Evolutionary conservation across 805 yeast species (phyloP), one percentile per base, ranked within the genome.

Genomic region (Nadsonia fulvescens): DNA sequence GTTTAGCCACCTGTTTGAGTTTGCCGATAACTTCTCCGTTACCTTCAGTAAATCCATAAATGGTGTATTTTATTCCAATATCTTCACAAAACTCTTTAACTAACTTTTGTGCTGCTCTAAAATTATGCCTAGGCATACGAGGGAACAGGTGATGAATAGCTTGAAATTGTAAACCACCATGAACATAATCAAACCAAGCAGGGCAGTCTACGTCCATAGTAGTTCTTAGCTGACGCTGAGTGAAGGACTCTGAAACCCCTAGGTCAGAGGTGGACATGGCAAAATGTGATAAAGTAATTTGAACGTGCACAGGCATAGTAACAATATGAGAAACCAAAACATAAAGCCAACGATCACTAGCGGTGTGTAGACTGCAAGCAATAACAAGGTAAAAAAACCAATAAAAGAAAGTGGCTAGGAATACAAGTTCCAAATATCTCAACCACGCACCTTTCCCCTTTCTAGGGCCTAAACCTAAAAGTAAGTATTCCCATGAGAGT

Each of bases 181-280:
- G 94, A 42, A 81, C 58, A 40, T 68, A 82, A 46, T 81, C 94
- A 25, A 81, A 58, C 93, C 93, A 81, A 34, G 66, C 72, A 3
- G 94, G 93, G 53, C 94, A 81, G 39, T 75, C 86, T 17, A 81
- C 93, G 45, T 81, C 94, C 93, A 81, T 82, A 3, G 93, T 81
- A 2, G 94, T 82, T 39, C 94, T 61, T 3, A 81, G 44, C 50
- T 81, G 93, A 36, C 89, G 62, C 33, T 75, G 70, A 0, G 72
- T 66, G 42, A 81, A 81, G 5, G 81, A 61, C 46, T 81, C 94
- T 22, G 72, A 62, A 6, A 67, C 63, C 1, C 93, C 93, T 10
- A 81, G 53, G 42, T 81, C 92, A 4, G 89, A 62, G 0, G 93
- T 82, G 1, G 92, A 76, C 92, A 81, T 82, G 18, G 93, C 93